Evolutionary conservation across 495 filamentous ascomycete genomes (phyloP).

Genomic region (Lepraria neglecta): DNA sequence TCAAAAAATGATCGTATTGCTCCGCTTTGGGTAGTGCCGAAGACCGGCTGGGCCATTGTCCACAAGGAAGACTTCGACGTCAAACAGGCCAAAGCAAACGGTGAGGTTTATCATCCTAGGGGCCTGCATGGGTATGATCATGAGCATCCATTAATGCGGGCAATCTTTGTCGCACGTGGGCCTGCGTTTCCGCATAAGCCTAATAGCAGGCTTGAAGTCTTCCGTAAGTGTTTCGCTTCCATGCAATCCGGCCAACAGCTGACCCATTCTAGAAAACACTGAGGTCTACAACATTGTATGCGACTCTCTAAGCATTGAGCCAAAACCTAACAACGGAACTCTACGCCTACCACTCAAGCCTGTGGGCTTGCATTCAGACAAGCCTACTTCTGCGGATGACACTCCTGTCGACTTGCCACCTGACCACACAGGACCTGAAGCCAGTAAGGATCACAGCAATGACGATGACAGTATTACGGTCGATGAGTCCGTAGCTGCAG

Average conservation of each 20-base stretch:
- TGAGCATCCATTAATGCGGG: constrained; percentile 47
- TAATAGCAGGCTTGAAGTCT: constrained; percentile 71
- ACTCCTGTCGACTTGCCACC: constrained; percentile 34
- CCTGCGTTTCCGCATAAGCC: constrained; percentile 59
- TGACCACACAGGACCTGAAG: background rate
- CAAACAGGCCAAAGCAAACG: constrained; percentile 32
- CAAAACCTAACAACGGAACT: constrained; percentile 46
- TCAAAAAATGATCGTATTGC: constrained; percentile 45
- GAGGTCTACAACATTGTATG: constrained; percentile 94
- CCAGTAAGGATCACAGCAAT: background rate
- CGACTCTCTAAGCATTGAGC: constrained; percentile 41
- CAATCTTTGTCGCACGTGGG: constrained; percentile 47
- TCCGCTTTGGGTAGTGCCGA: constrained; percentile 50
- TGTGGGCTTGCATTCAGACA: constrained; percentile 59
- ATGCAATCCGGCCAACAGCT: background rate
- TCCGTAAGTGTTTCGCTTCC: constrained; percentile 60
- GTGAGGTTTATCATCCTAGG: constrained; percentile 39
- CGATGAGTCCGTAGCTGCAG: constrained; percentile 11
- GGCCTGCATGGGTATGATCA: constrained; percentile 49
- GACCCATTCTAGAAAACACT: constrained; percentile 60
- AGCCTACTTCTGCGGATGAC: constrained; percentile 31
- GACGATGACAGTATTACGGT: background rate
- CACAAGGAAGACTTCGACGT: constrained; percentile 44
- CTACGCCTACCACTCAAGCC: constrained; percentile 68
- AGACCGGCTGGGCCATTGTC: constrained; percentile 48